Conservation (phyloP, 2,329 filamentous ascomycete species). For the Diplodia intermedia region DNA sequence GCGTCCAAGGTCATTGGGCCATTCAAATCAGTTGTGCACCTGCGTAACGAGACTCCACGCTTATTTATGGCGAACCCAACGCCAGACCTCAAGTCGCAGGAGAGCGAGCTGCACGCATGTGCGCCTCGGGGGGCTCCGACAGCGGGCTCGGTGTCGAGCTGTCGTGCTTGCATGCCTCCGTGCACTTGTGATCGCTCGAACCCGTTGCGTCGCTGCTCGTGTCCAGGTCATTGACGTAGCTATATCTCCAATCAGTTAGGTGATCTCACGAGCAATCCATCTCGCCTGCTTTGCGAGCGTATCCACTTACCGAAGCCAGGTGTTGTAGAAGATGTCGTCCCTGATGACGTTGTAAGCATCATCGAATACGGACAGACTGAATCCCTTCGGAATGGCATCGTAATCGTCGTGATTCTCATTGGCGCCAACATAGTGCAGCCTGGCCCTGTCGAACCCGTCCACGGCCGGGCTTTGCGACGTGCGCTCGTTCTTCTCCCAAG, state of each 20-base stretch:
- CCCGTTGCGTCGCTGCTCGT: not conserved
- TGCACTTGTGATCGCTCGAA: not conserved
- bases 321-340: slow-evolving; percentile 72
- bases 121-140: not conserved
- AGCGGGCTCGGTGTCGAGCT: not conserved
- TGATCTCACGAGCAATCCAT: not conserved
- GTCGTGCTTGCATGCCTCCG: slow-evolving; percentile 1
- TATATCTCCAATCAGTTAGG: not conserved
- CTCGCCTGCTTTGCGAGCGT: too few species aligned
- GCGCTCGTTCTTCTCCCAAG: slow-evolving; percentile 23
- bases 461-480: not conserved
- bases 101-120: not conserved
- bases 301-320: slow-evolving; percentile 63
- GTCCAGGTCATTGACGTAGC: slow-evolving; percentile 16
- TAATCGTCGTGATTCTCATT: slow-evolving; percentile 1
- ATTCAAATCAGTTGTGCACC: not conserved
- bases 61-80: not conserved
- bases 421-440: not conserved
- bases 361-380: slow-evolving; percentile 64
- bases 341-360: slow-evolving; percentile 66
- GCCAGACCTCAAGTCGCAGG: not conserved
- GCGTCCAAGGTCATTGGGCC: not conserved
- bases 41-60: not conserved
- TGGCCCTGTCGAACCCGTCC: not conserved
- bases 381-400: slow-evolving; percentile 54